A percentile compares a stretch with the other conserved stretches of the same genome.
These are phyloP conservation scores for Telfairia occidentalis DNA, from an alignment of 331 rosid genomes.

Conservation along the genomic window DNA sequence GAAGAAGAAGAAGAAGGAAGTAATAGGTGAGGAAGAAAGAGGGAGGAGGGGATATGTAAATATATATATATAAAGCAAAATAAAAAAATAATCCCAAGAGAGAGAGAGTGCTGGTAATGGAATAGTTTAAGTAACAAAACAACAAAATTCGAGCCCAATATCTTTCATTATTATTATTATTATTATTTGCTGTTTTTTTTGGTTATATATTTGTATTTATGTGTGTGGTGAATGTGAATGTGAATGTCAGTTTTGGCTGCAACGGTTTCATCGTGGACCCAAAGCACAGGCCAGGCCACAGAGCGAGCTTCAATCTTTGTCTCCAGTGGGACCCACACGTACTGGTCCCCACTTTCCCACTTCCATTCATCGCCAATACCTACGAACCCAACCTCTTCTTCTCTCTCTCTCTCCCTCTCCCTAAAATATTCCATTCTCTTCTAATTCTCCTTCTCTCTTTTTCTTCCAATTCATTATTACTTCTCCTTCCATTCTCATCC, in stretches of 20 bases:
- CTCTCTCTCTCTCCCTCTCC: not conserved
- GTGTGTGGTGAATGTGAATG: not conserved
- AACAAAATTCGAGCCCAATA: too few relatives aligned
- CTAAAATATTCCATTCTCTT: not conserved
- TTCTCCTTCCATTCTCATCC: too few relatives aligned
- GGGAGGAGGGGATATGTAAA: not conserved
- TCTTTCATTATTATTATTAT: too few relatives aligned
- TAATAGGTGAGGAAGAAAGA: not conserved
- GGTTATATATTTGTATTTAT: not conserved
- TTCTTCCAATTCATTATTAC: too few relatives aligned
- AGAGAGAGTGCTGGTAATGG: too few relatives aligned
- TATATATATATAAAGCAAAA: not conserved
- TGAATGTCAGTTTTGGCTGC: not conserved
- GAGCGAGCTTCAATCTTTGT: not conserved
- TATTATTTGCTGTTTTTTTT: not conserved
- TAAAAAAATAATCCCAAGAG: not conserved
- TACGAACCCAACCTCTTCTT: too few relatives aligned
- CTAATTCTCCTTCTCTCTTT: too few relatives aligned
- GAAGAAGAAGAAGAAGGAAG: not conserved
- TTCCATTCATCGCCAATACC: not conserved
- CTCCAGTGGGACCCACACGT: not conserved
- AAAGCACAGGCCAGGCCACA: not conserved
- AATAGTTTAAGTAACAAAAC: too few relatives aligned
- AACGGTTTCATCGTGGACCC: slow-evolving; percentile 6
- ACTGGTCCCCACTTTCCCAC: slow-evolving; percentile 11